Percentiles rank a stretch among this genome's conserved stretches.
Evolutionary conservation across 1,139 yeast genomes (phyloP).

Genomic region (Debaryomyces fabryi): DNA sequence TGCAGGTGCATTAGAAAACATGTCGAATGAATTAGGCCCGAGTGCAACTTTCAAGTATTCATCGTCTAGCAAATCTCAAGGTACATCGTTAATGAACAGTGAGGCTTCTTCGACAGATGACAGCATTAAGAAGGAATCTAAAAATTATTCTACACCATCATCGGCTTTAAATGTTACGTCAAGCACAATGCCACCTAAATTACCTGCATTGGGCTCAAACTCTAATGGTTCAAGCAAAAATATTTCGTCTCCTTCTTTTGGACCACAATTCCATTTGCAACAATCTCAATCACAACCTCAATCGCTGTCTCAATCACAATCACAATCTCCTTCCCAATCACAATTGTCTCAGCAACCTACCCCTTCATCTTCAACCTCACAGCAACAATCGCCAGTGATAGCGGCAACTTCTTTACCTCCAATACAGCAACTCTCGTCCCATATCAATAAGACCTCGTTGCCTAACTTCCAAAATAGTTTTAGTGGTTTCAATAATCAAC

Average conservation of each 20-base stretch:
- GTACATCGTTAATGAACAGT: conserved; percentile 36
- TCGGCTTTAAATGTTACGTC: conserved; percentile 34
- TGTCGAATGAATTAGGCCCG: conserved; percentile 52
- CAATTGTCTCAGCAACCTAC: conserved; percentile 7
- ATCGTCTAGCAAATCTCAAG: conserved; percentile 18
- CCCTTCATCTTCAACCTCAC: conserved; percentile 20
- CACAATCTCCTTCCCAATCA: conserved; percentile 9
- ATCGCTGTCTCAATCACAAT: conserved; percentile 8
- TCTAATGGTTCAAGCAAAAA: conserved; percentile 13
- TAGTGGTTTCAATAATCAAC: conserved; percentile 13
- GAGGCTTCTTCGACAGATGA: conserved; percentile 11
- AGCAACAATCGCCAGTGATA: conserved; percentile 23
- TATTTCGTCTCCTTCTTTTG: conserved; percentile 44
- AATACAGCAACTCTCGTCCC: conserved; percentile 28
- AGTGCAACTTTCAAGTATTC: conserved; percentile 42
- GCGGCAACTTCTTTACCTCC: conserved; percentile 40
- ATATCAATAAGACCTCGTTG: conserved; percentile 22
- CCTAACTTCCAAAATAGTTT: conserved; percentile 31
- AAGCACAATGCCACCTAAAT: conserved; percentile 27
- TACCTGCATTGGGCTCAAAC: conserved; percentile 36
- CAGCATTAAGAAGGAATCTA: conserved; percentile 16
- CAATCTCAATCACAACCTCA: conserved; percentile 7
- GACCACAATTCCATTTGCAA: conserved; percentile 42
- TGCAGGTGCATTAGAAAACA: conserved; percentile 66
- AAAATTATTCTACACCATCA: conserved; percentile 38